A percentile compares a stretch with the other conserved stretches of the same genome.
Evolutionary conservation across 2,329 filamentous ascomycete species (phyloP).

Genomic region (Venturia oleaginea): DNA sequence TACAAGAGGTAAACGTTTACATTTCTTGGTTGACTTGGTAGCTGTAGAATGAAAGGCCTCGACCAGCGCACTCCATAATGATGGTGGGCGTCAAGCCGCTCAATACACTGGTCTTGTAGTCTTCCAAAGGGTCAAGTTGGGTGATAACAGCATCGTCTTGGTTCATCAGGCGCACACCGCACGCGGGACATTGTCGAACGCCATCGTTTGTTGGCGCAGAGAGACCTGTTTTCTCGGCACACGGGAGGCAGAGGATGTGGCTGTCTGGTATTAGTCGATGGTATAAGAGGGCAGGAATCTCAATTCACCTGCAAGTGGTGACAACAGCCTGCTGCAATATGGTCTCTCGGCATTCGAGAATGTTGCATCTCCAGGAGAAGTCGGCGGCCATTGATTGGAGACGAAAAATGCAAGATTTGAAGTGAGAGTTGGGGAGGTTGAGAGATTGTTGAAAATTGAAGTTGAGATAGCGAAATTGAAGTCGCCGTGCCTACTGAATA

Average conservation of each 20-base stretch:
- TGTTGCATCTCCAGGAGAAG: slow-evolving; percentile 67
- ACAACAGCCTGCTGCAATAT: slow-evolving; percentile 69
- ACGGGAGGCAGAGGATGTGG: slow-evolving; percentile 77
- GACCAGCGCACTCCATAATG: slow-evolving; percentile 78
- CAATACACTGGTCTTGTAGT: slow-evolving; percentile 80
- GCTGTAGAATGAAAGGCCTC: slow-evolving; percentile 74
- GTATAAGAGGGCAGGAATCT: neutral
- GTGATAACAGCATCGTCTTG: slow-evolving; percentile 67
- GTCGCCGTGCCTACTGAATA: neutral
- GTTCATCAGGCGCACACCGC: slow-evolving; percentile 56
- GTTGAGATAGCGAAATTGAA: neutral
- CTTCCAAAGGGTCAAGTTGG: slow-evolving; percentile 69
- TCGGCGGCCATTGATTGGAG: slow-evolving; percentile 35
- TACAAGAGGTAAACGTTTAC: slow-evolving; percentile 34
- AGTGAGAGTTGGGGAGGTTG: slow-evolving; percentile 13
- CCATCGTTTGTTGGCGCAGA: slow-evolving; percentile 41
- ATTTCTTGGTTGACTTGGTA: slow-evolving; percentile 82
- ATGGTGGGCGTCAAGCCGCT: slow-evolving; percentile 71
- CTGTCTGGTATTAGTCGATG: slow-evolving; percentile 34
- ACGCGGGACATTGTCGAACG: slow-evolving; percentile 64
- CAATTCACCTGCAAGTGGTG: slow-evolving; percentile 69
- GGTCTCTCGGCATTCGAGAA: slow-evolving; percentile 58
- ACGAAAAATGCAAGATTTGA: neutral
- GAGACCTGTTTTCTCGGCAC: slow-evolving; percentile 58
- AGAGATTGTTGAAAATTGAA: neutral